Base-by-base conservation (phyloP, 164 flowering plant genomes). In the Houttuynia cordata region DNA sequence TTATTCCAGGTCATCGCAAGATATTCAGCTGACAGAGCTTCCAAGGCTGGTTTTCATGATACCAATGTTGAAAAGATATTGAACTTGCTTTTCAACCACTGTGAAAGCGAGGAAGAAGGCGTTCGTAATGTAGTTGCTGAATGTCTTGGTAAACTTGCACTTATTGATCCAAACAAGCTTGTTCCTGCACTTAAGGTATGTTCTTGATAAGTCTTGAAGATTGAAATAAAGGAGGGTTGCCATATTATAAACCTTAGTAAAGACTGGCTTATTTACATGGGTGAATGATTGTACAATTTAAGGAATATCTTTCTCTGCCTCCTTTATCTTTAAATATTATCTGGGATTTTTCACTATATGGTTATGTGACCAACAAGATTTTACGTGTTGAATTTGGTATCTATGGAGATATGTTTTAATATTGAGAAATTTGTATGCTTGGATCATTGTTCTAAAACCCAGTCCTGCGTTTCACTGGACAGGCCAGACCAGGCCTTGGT, bases 71-170 rank as follows among this genome's bases (percentile, higher is more conserved):
- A 88, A 70, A 94, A 83, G 73, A 94, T 94, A 66, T 84, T 91
- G 49, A 83, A 75, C 23, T 78, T 94, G 69, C 81, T 94, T 2
- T 94, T 94, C 70, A 94, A 88, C 65, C 99, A 94, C 73, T 91
- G 96, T 73, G 96, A 91, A 80, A 94, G 99, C 76, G 99, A 94
- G 57, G 99, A 94, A 76, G 99, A 94, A 75, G 99, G 99, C 25
- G 97, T 94, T 18, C 89, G 99, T 41, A 94, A 94, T 81, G 99
- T 94, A 15, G 99, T 91, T 15, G 99, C 97, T 22, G 99, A 94
- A 71, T 94, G 99, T 71, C 81, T 94, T 24, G 99, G 99, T 54
- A 94, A 94, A 83, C 84, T 94, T 78, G 97, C 97, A 10, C 88
- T 94, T 20, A 88, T 94, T 64, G 92, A 91, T 69, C 99, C 99